These are phyloP conservation scores for Saksenaea vasiformis DNA, from an alignment of 371 early-diverging fungal species.

Conservation along the genomic window DNA sequence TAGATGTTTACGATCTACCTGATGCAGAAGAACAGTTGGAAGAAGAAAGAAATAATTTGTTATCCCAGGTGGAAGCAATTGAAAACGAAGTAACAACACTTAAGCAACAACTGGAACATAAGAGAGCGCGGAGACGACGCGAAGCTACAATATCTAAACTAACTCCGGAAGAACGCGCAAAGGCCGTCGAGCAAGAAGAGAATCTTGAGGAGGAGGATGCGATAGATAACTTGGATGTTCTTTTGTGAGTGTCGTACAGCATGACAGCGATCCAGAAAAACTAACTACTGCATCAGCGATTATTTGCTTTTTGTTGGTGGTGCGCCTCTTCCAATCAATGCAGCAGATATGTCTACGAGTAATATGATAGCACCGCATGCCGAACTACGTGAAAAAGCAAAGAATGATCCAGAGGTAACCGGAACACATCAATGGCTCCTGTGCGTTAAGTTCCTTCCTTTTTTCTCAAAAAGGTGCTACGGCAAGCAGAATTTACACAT, in stretches of 20 bases:
- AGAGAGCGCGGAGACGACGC: constrained; percentile 15
- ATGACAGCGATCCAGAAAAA: not conserved
- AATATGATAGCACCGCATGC: constrained; percentile 27
- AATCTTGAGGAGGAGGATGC: constrained; percentile 11
- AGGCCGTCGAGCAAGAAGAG: constrained; percentile 9
- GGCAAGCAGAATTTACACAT: constrained; percentile 23
- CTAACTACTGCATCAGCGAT: constrained; percentile 21
- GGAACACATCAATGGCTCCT: not conserved
- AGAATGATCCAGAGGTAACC: constrained; percentile 19
- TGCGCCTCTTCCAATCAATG: constrained; percentile 19
- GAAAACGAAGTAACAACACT: constrained; percentile 18
- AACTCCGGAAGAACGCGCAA: constrained; percentile 45
- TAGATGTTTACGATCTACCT: constrained; percentile 1
- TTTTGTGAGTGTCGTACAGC: constrained; percentile 16
- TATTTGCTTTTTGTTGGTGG: constrained; percentile 32
- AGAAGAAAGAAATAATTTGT: constrained; percentile 4
- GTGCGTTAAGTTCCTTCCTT: not conserved
- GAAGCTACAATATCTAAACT: constrained; percentile 33
- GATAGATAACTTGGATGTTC: constrained; percentile 8
- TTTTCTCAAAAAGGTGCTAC: constrained; percentile 15
- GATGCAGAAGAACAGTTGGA: constrained; percentile 18
- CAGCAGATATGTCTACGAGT: constrained; percentile 25
- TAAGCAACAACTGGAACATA: constrained; percentile 15
- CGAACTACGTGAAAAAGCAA: constrained; percentile 26
- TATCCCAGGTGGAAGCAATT: constrained; percentile 12